These are phyloP conservation scores for Volvox carteri DNA, from an alignment of 163 green algal genomes.

Conservation along the genomic window DNA sequence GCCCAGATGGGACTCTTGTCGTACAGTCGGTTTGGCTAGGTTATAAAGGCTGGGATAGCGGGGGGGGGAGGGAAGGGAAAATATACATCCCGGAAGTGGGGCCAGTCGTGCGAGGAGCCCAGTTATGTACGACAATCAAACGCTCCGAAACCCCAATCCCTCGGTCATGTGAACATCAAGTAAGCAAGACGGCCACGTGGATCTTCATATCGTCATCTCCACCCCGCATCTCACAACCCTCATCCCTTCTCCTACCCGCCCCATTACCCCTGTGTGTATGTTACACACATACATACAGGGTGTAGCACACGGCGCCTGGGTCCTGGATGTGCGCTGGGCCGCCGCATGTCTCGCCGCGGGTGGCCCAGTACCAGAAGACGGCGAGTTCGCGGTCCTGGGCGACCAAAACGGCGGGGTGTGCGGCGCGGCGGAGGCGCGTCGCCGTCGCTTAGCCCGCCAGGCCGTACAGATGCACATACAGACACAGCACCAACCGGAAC, in stretches of 20 bases:
- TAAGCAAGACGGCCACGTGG: too few species aligned
- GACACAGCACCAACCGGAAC: not conserved
- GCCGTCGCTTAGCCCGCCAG: not conserved
- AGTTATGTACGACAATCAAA: too few species aligned
- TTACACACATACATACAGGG: conserved; percentile 39
- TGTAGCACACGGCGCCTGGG: conserved; percentile 27
- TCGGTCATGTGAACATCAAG: too few species aligned
- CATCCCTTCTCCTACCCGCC: too few species aligned
- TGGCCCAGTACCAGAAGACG: not conserved
- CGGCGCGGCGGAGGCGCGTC: conserved; percentile 30
- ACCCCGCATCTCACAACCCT: too few species aligned
- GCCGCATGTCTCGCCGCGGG: conserved; percentile 31
- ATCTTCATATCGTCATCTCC: too few species aligned
- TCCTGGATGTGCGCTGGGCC: conserved; percentile 43
- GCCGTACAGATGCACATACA: not conserved
- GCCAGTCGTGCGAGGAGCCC: too few species aligned
- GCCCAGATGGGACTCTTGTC: too few species aligned
- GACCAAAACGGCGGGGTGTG: conserved; percentile 34
- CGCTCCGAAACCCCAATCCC: too few species aligned
- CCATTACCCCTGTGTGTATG: too few species aligned
- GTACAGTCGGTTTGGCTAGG: too few species aligned
- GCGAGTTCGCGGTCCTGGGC: conserved; percentile 2
- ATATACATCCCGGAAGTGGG: too few species aligned
- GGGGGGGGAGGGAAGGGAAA: not conserved
- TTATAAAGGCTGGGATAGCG: not conserved